Conservation (phyloP, 2,329 filamentous ascomycete genomes). For the Sclerotinia borealis region DNA sequence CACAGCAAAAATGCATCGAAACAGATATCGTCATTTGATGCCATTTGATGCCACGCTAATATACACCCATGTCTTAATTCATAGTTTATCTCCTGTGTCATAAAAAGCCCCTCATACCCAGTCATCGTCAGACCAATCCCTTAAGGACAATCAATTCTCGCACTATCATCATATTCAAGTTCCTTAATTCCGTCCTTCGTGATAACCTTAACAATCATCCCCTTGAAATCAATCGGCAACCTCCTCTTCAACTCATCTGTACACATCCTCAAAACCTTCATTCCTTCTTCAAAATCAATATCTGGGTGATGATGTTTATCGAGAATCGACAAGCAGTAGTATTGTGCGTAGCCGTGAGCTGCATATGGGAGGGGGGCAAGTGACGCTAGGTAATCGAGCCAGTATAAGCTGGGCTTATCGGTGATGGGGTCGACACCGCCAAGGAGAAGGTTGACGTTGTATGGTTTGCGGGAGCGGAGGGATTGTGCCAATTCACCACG, state of each 20-base stretch:
- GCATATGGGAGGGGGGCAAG: conserved; percentile 87
- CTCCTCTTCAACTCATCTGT: conserved; percentile 95
- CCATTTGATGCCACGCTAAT: conserved; percentile 27
- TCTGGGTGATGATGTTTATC: conserved; percentile 98
- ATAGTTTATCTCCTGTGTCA: conserved; percentile 10
- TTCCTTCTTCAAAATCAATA: conserved; percentile 79
- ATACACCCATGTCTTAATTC: conserved; percentile 24
- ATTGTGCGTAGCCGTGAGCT: conserved; percentile 96
- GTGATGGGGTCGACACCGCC: conserved; percentile 91
- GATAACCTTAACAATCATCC: conserved; percentile 87
- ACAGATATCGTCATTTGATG: conserved; percentile 15
- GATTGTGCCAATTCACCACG: conserved; percentile 87
- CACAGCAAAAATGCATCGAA: neutral
- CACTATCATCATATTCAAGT: conserved; percentile 72
- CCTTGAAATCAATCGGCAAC: conserved; percentile 98
- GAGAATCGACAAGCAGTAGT: conserved; percentile 95
- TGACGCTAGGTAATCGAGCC: conserved; percentile 94
- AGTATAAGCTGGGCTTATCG: conserved; percentile 86
- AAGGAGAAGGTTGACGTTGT: conserved; percentile 93
- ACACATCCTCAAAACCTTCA: conserved; percentile 91
- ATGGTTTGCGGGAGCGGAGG: conserved; percentile 85
- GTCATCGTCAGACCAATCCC: neutral
- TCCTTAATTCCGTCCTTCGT: conserved; percentile 89
- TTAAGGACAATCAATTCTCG: conserved; percentile 28
- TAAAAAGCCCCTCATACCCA: conserved; percentile 4